Conservation (phyloP, 2,329 filamentous ascomycete genomes). For the Parafenestella ontariensis region DNA sequence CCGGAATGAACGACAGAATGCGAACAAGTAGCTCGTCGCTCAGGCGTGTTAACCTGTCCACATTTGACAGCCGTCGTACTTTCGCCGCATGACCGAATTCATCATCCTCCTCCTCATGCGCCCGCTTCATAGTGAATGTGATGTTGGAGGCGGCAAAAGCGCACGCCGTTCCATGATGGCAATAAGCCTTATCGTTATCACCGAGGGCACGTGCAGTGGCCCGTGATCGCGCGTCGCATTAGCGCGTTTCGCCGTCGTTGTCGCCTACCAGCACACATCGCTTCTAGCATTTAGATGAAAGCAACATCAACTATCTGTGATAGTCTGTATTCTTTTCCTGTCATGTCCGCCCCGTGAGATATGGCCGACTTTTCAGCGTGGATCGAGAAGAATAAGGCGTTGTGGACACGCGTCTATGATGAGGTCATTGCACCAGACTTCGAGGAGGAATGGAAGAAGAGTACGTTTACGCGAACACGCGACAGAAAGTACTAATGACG, state of each 20-base stretch:
- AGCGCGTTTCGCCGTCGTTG: slow-evolving; percentile 17
- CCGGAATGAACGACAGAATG: slow-evolving; percentile 78
- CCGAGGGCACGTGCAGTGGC: slow-evolving; percentile 14
- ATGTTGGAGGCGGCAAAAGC: slow-evolving; percentile 11
- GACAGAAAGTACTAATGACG: slow-evolving; percentile 4
- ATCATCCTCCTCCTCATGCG: slow-evolving; percentile 38
- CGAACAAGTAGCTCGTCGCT: slow-evolving; percentile 90
- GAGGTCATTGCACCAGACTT: slow-evolving; percentile 44
- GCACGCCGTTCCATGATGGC: neutral
- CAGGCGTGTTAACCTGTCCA: slow-evolving; percentile 73
- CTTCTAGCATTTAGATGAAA: neutral
- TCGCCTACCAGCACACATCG: slow-evolving; percentile 16
- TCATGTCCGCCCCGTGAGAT: slow-evolving; percentile 2
- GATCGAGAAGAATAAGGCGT: slow-evolving; percentile 36
- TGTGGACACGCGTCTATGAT: slow-evolving; percentile 42
- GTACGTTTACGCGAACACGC: slow-evolving; percentile 22
- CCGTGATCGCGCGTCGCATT: slow-evolving; percentile 34
- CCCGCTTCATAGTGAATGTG: slow-evolving; percentile 46
- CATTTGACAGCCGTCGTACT: slow-evolving; percentile 48
- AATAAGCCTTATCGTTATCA: slow-evolving; percentile 27
- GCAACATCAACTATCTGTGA: neutral
- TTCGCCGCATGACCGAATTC: slow-evolving; percentile 53
- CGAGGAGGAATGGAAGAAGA: slow-evolving; percentile 43
- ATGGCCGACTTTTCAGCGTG: slow-evolving; percentile 40
- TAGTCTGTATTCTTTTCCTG: neutral